phyloP scores from a whole-genome alignment of 208 protist species.

The Herpetomonas samuelpessoai region DNA sequence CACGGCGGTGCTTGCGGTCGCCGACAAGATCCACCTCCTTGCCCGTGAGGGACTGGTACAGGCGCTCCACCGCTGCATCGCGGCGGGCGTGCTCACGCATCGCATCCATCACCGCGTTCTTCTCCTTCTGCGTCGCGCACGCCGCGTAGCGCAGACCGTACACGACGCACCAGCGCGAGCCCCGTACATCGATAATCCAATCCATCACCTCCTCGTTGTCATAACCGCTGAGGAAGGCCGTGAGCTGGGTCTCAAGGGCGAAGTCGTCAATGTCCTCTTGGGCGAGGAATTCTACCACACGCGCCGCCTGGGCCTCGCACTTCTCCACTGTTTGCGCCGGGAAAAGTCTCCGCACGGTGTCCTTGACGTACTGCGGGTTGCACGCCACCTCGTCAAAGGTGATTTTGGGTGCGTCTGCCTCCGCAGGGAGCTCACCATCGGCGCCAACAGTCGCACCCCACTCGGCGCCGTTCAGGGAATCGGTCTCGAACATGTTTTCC shows the following conservation, averaged over 20 bases:
- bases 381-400: constrained; percentile 81
- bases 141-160: constrained; percentile 76
- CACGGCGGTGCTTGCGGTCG: background rate
- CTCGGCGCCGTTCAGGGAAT: background rate
- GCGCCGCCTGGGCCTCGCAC: constrained; percentile 52
- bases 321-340: constrained; percentile 55
- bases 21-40: constrained; percentile 46
- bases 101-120: constrained; percentile 64
- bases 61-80: constrained; percentile 57
- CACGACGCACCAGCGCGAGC: constrained; percentile 76
- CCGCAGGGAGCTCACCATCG: constrained; percentile 3
- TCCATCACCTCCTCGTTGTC: constrained; percentile 76
- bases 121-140: constrained; percentile 59
- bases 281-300: constrained; percentile 65
- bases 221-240: constrained; percentile 78
- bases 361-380: constrained; percentile 79
- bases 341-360: constrained; percentile 77
- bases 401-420: constrained; percentile 23
- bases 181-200: constrained; percentile 72
- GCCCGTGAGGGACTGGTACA: constrained; percentile 84
- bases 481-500: constrained; percentile 20
- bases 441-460: background rate
- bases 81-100: constrained; percentile 65
- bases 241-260: constrained; percentile 86
- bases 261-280: constrained; percentile 55